Percentiles rank a stretch among this genome's conserved stretches.
These are phyloP conservation scores for Umbelopsis isabellina DNA, from an alignment of 192 early-diverging fungal species.

Conservation along the genomic window DNA sequence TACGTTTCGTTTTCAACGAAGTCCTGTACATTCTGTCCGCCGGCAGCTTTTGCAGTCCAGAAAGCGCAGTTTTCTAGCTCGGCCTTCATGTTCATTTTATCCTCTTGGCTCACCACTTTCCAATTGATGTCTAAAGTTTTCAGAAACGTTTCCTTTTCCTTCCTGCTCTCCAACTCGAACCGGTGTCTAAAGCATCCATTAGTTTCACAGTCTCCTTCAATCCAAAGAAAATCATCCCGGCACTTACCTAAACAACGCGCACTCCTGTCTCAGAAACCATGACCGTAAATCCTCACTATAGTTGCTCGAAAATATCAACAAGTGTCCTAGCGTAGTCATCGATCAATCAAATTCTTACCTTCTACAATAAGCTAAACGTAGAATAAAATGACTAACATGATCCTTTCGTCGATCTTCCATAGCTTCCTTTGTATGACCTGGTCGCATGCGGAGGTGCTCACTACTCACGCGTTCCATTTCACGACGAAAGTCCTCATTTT, in stretches of 20 bases:
- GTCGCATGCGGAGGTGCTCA: constrained; percentile 65
- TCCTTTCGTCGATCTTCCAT: constrained; percentile 75
- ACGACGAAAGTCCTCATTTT: constrained; percentile 58
- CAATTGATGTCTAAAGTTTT: constrained; percentile 50
- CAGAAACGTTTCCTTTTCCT: constrained; percentile 60
- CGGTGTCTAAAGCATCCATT: constrained; percentile 34
- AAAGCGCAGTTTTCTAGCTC: constrained; percentile 25
- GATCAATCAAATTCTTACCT: constrained; percentile 44
- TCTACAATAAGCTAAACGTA: constrained; percentile 73
- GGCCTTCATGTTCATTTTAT: constrained; percentile 30
- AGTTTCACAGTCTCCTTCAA: not conserved
- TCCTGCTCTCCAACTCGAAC: constrained; percentile 43
- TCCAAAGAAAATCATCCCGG: not conserved
- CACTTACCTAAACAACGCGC: constrained; percentile 61
- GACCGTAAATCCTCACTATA: constrained; percentile 67
- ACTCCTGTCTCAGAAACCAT: constrained; percentile 79
- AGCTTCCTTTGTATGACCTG: constrained; percentile 53
- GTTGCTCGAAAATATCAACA: not conserved
- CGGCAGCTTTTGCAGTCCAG: not conserved
- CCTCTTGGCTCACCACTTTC: constrained; percentile 44
- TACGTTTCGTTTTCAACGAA: constrained; percentile 43
- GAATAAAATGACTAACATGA: constrained; percentile 80
- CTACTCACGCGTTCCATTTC: constrained; percentile 55
- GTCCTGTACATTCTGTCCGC: not conserved
- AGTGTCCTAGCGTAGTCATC: too few species aligned